Percentiles rank a stretch among this genome's conserved stretches.
Conservation (phyloP, 2,329 filamentous ascomycete species). For the Nemania sp. region DNA sequence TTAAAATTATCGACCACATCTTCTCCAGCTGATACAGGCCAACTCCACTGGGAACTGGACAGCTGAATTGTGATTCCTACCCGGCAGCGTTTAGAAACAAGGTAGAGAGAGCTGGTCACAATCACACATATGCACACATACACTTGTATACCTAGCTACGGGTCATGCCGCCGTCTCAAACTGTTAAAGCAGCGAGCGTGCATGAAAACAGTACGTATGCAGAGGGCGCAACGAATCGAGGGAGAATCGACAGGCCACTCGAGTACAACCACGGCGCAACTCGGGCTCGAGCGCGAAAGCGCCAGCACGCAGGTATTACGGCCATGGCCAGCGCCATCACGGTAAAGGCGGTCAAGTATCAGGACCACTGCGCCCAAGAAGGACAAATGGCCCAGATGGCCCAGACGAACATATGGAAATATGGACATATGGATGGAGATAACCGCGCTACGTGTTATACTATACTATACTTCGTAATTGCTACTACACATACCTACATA, state of each 20-base stretch:
- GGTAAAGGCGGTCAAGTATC: conserved; percentile 34
- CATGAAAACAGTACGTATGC: conserved; percentile 19
- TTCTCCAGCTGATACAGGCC: conserved; percentile 12
- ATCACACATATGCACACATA: conserved; percentile 1
- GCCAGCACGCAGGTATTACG: conserved; percentile 24
- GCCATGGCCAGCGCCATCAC: conserved; percentile 20
- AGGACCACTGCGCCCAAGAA: conserved; percentile 16
- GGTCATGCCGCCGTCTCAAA: conserved; percentile 14
- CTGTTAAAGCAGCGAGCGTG: conserved; percentile 20
- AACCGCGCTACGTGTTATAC: conserved; percentile 3
- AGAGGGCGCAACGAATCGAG: conserved; percentile 11
- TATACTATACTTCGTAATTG: background rate
- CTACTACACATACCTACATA: conserved; percentile 3
- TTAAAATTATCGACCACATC: conserved; percentile 13
- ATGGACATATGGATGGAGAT: background rate
- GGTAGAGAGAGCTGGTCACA: conserved; percentile 5
- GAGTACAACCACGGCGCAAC: conserved; percentile 14
- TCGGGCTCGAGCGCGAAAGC: conserved; percentile 20
- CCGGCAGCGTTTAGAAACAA: too few relatives aligned
- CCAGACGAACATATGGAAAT: too few relatives aligned
- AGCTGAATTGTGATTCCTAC: conserved; percentile 5
- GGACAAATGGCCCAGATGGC: background rate
- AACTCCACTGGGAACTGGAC: background rate
- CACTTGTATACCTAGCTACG: too few relatives aligned
- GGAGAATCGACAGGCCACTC: conserved; percentile 4